Evolutionary conservation across 352 stramenopile genomes (phyloP), one percentile per base, ranked within the genome.

Genomic region (Globisporangium takayamanum): DNA sequence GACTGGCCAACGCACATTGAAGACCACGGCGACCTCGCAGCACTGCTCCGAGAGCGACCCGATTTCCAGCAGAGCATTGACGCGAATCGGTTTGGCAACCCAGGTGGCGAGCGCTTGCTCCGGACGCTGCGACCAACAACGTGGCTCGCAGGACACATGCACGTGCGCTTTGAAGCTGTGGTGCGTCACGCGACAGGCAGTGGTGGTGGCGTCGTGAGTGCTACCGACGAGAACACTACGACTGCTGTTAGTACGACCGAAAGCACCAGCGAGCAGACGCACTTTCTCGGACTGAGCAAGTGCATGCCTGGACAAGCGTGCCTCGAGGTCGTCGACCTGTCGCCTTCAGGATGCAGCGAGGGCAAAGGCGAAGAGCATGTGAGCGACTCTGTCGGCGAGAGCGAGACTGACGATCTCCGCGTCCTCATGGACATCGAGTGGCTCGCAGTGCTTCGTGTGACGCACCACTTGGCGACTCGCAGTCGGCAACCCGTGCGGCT

Each of bases 71-170:
- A 85, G 20, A 92, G 98, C 60, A 82, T 98, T 12, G 55, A 89
- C 42, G 49, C 69, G 7, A 90, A 92, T 63, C 69, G 65, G 22
- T 70, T 99, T 22, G 95, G 95, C 14, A 97, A 75, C 53, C 80
- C 84, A 25, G 71, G 85, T 7, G 80, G 77, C 48, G 73, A 88
- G 60, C 62, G 81, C 53, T 60, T 98, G 15, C 67, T 98, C 36
- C 47, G 87, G 42, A 50, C 60, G 26, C 66, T 98, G 15, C 75
- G 79, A 67, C 96, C 96, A 12, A 61, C 57, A 16, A 90, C 78
- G 54, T 99, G 94, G 95, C 98, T 99, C 66, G 64, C 90, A 0
- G 92, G 88, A n/a, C 96, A 98, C 75, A 79, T 98, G 33, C 95
- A 98, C 72, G 73, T 96, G 14, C 97, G 96, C 56, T 99, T 98